These are phyloP conservation scores for Voacanga thouarsii DNA, from an alignment of 257 asterid species.

Conservation along the genomic window DNA sequence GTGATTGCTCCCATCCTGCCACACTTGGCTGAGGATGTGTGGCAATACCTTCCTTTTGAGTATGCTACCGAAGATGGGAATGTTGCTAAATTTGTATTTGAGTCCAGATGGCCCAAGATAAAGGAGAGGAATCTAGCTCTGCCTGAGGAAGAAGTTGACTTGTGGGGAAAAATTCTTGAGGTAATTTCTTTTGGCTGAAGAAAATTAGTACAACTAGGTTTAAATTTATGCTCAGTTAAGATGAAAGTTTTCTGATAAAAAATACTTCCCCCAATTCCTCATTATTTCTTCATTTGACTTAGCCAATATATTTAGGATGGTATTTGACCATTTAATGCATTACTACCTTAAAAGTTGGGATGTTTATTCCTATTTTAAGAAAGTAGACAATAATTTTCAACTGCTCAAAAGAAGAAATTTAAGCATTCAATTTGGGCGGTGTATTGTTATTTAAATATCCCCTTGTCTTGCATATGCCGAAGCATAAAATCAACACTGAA, in stretches of 20 bases:
- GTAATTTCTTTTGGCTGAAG: constrained; percentile 32
- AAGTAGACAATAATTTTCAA: neutral
- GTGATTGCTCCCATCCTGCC: constrained; percentile 91
- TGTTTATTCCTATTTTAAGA: no score
- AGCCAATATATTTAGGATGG: neutral
- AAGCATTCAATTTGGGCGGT: neutral
- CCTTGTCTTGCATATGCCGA: no score
- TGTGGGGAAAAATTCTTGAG: constrained; percentile 95
- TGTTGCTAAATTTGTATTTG: constrained; percentile 62
- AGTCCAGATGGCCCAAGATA: constrained; percentile 74
- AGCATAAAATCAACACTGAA: no score
- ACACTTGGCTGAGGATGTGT: constrained; percentile 93
- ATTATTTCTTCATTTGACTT: neutral
- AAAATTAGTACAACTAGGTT: neutral
- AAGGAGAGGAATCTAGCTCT: constrained; percentile 55
- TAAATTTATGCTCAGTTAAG: neutral
- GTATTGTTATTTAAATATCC: no score
- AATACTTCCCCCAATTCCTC: neutral
- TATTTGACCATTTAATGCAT: no score
- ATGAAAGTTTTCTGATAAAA: neutral
- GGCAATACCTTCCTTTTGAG: constrained; percentile 93
- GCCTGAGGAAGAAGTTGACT: constrained; percentile 58
- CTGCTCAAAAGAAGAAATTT: neutral
- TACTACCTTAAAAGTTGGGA: no score
- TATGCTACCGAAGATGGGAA: constrained; percentile 57